Conservation (phyloP, 352 stramenopile genomes). For the Saprolegnia diclina region DNA sequence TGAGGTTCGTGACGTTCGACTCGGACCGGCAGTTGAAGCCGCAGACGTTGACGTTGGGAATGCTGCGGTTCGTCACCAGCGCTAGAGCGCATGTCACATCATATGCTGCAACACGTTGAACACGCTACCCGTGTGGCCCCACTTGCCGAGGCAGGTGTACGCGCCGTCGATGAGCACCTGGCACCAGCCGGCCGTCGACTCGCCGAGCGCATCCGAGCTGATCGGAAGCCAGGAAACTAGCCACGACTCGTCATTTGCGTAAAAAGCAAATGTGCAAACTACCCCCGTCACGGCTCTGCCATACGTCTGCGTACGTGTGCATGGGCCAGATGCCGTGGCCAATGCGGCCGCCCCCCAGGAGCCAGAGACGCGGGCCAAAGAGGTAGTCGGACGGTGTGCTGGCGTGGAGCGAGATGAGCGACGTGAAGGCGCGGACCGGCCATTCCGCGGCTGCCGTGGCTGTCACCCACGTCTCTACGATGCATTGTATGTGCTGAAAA, state of each 20-base stretch:
- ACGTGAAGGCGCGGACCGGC: slow-evolving; percentile 63
- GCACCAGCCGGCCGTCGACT: slow-evolving; percentile 75
- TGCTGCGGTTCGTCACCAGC: slow-evolving; percentile 40
- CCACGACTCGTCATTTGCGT: background rate
- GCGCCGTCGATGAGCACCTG: slow-evolving; percentile 43
- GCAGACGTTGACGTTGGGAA: slow-evolving; percentile 54
- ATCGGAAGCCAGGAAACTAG: slow-evolving; percentile 40
- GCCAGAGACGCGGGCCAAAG: slow-evolving; percentile 58
- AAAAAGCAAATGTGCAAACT: background rate
- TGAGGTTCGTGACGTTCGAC: slow-evolving; percentile 40
- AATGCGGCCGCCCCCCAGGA: slow-evolving; percentile 68
- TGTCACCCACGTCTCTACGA: slow-evolving; percentile 35
- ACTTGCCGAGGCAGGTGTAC: slow-evolving; percentile 64
- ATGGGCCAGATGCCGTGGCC: slow-evolving; percentile 67
- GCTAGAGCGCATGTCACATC: slow-evolving; percentile 9
- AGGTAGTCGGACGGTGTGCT: slow-evolving; percentile 52
- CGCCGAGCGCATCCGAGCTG: slow-evolving; percentile 56
- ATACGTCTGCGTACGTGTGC: slow-evolving; percentile 63
- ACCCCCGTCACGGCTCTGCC: slow-evolving; percentile 59
- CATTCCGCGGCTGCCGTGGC: slow-evolving; percentile 43
- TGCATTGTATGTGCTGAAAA: background rate
- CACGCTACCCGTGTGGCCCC: slow-evolving; percentile 50
- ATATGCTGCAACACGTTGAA: no score
- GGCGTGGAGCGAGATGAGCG: slow-evolving; percentile 69
- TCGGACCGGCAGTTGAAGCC: slow-evolving; percentile 44